Evolutionary conservation across 2,329 filamentous ascomycete species (phyloP).

Genomic region (Incumbomyces lentus): DNA sequence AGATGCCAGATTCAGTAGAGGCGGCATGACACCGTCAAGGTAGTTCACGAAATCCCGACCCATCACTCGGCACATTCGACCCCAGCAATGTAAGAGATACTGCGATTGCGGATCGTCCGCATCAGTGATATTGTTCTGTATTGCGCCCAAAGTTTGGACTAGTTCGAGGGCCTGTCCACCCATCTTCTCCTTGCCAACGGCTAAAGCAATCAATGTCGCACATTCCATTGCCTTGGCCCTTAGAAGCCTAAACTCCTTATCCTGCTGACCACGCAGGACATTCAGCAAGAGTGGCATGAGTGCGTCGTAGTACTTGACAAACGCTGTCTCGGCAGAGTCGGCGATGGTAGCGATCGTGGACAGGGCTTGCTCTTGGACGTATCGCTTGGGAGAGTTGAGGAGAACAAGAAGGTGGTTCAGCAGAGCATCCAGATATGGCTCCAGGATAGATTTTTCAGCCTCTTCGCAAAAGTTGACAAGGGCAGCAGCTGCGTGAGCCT

Average conservation of each 20-base stretch:
- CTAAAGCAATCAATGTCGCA: slow-evolving; percentile 83
- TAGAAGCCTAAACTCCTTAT: slow-evolving; percentile 83
- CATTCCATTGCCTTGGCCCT: slow-evolving; percentile 99
- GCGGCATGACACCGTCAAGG: slow-evolving; percentile 86
- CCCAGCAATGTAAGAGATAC: slow-evolving; percentile 98
- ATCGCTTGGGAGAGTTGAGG: slow-evolving; percentile 83
- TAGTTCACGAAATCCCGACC: slow-evolving; percentile 86
- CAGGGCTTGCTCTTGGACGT: slow-evolving; percentile 92
- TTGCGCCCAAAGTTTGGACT: slow-evolving; percentile 75
- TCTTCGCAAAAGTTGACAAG: slow-evolving; percentile 99
- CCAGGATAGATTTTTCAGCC: slow-evolving; percentile 80
- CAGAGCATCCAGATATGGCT: slow-evolving; percentile 85
- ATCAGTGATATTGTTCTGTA: slow-evolving; percentile 77
- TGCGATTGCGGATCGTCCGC: slow-evolving; percentile 91
- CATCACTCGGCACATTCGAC: slow-evolving; percentile 92
- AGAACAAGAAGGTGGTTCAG: slow-evolving; percentile 77
- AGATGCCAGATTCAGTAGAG: slow-evolving; percentile 77
- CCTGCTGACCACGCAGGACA: slow-evolving; percentile 78
- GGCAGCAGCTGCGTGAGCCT: slow-evolving; percentile 93
- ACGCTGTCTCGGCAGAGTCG: slow-evolving; percentile 93
- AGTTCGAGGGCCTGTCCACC: slow-evolving; percentile 76
- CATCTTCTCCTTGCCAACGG: slow-evolving; percentile 87
- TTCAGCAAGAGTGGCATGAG: slow-evolving; percentile 91
- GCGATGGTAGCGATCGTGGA: slow-evolving; percentile 98
- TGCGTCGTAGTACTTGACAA: slow-evolving; percentile 88